Base-by-base conservation (phyloP, 345 rosid species). In the Ailanthus altissimus region DNA sequence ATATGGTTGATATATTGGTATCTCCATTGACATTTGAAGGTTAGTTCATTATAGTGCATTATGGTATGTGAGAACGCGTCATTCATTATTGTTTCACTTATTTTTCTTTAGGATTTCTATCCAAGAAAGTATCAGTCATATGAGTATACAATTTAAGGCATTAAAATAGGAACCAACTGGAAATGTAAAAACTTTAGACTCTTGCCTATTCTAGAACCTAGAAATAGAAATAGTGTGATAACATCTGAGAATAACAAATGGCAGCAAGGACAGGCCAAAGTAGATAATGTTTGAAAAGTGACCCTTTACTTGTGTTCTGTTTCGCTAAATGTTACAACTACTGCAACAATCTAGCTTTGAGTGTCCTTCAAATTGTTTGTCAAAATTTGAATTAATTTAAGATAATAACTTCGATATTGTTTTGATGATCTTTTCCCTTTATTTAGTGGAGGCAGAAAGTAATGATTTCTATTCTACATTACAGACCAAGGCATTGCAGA, bases 401-500 rank as follows among this genome's bases (percentile, higher is more conserved):
- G n/a, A 42, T 42, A 12, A 21, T 58, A 43, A 58, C 12, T 56
- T 38, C 42, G 11, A 32, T 51, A 43, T 6, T 21, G 16, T 42
- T 20, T 42, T 58, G 8, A 7, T 21, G 20, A 59, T 36, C 21
- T 46, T 46, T 67, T 67, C 13, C 38, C 4, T 45, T 5, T 25
- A 42, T 32, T 50, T 45, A 40, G 59, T 6, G 21, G 47, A 61
- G 60, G 46, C n/a, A 47, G 38, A 75, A 51, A 56, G 47, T 76
- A 62, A 80, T 25, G 26, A 45, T 23, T 63, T 57, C 42, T 67
- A 14, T 13, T 64, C 51, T 67, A 26, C 2, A n/a, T 67, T 53
- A 10, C 79, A 87, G 90, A 87, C 81, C 58, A 69, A 87, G 60
- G 88, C 86, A 70, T 47, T 87, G 79, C 85, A 47, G 63, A 65